phyloP scores from a whole-genome alignment of 352 stramenopile species.

The Phytophthora pisi region DNA sequence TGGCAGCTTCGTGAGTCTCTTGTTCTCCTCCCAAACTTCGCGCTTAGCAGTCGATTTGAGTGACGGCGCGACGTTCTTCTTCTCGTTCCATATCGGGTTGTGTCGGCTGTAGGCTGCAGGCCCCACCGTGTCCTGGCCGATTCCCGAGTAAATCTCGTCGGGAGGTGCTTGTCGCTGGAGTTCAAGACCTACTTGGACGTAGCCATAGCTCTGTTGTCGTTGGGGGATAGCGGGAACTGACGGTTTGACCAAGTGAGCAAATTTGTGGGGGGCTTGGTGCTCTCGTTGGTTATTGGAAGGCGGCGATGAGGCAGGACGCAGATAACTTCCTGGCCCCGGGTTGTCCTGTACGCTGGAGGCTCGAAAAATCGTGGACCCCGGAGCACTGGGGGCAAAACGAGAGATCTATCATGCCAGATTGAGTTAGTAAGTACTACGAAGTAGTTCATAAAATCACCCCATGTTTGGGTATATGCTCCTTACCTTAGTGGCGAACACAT shows the following conservation, averaged over 20 bases:
- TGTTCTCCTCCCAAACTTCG: constrained; percentile 76
- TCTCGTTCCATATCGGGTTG: constrained; percentile 61
- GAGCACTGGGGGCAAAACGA: constrained; percentile 73
- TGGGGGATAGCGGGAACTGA: constrained; percentile 72
- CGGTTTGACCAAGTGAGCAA: constrained; percentile 56
- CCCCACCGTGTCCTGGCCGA: constrained; percentile 76
- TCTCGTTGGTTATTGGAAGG: constrained; percentile 33
- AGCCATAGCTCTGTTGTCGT: constrained; percentile 79
- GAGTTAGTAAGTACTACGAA: background rate
- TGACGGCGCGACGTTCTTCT: constrained; percentile 68
- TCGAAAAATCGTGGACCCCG: constrained; percentile 70
- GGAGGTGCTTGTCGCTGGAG: constrained; percentile 54
- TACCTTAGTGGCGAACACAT: constrained; percentile 78
- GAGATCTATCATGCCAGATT: constrained; percentile 45
- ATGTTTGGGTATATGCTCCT: background rate
- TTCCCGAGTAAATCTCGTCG: constrained; percentile 61
- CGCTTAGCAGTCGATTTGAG: constrained; percentile 75
- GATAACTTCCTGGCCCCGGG: constrained; percentile 64
- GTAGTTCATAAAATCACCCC: background rate
- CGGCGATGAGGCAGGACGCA: constrained; percentile 31
- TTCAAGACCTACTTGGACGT: constrained; percentile 53
- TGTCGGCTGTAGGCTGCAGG: constrained; percentile 71
- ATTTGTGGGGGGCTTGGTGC: constrained; percentile 37
- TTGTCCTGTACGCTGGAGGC: constrained; percentile 79
- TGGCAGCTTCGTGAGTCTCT: constrained; percentile 49